Base-by-base conservation (phyloP, 2,329 filamentous ascomycete species). In the Diaporthe sp. region DNA sequence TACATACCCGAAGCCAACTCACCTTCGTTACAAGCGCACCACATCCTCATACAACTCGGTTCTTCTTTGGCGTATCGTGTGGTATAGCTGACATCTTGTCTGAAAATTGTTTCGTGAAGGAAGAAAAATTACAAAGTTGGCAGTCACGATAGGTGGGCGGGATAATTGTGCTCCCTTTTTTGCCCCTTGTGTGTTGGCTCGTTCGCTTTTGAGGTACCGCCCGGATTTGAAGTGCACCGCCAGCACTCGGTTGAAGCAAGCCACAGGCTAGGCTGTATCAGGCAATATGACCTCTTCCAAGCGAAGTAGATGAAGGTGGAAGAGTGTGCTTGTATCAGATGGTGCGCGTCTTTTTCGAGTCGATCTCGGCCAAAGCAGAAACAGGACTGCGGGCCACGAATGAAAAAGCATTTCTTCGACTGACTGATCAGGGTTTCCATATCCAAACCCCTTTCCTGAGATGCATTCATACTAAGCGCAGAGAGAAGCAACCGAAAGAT, bases 371-470 rank as follows among this genome's bases (percentile, higher is more conserved):
- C 35, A 70, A 59, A 44, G 15, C 37, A 44, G n/a, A n/a, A 44
- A 44, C 10, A 63, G 37, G 17, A 42, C 25, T 30, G 25, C 39
- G 59, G 59, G 59, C 59, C 59, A 42, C n/a, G 30, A 66, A 51
- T 51, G 44, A 27, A 2, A 32, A 37, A 22, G 3, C 44, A 66
- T 66, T 66, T 27, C 44, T 51, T 66, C 15, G 19, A 51, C 44
- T 37, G 37, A 63, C 47, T 50, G 30, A 51, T 35, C 15, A 30
- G 32, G 30, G 44, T 37, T 35, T 37, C 42, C 42, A 51, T 25
- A 27, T 37, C 63, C 42, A 51, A 51, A 35, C 63, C 44, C 63
- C 32, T 66, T 25, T 39, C 63, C 44, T 66, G 61, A 51, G 22
- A 66, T 66, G 63, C 63, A 66, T 66, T 25, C 37, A 30, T 22